These are phyloP conservation scores for Pleurotus ostreatus DNA, from an alignment of 768 basidiomycete genomes.

Conservation along the genomic window DNA sequence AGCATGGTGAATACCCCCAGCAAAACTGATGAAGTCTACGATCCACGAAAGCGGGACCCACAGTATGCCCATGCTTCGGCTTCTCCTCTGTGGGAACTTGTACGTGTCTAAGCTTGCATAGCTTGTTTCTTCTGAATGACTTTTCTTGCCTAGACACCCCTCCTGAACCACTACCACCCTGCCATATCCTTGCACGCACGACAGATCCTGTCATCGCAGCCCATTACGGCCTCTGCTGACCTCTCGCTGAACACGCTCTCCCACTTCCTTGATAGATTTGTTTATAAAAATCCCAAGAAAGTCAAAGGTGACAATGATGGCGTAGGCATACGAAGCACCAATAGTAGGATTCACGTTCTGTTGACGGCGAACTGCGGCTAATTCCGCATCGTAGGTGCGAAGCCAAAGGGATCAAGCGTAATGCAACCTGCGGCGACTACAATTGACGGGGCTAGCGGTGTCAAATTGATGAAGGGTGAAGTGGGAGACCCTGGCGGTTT, in stretches of 20 bases:
- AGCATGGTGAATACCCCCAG: conserved; percentile 28
- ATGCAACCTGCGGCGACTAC: conserved; percentile 91
- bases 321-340: background rate
- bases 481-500: conserved; percentile 35
- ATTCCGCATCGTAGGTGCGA: conserved; percentile 15
- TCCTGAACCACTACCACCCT: conserved; percentile 87
- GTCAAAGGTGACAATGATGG: conserved; percentile 27
- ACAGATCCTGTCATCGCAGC: conserved; percentile 70
- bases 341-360: conserved; percentile 4
- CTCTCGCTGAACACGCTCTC: conserved; percentile 90
- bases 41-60: conserved; percentile 88
- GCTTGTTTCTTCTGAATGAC: background rate
- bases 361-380: background rate
- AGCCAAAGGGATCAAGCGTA: conserved; percentile 74
- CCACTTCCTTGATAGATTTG: conserved; percentile 95
- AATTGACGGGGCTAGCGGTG: conserved; percentile 50
- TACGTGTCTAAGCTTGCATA: conserved; percentile 30
- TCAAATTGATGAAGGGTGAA: conserved; percentile 69
- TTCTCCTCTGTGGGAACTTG: conserved; percentile 88
- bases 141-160: conserved; percentile 52
- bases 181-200: conserved; percentile 81
- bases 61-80: conserved; percentile 77
- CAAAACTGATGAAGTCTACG: conserved; percentile 50
- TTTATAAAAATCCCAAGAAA: conserved; percentile 94
- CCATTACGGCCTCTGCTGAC: conserved; percentile 67